Evolutionary conservation across 192 early-diverging fungal species (phyloP).

Genomic region (Entomortierella chlamydospora): DNA sequence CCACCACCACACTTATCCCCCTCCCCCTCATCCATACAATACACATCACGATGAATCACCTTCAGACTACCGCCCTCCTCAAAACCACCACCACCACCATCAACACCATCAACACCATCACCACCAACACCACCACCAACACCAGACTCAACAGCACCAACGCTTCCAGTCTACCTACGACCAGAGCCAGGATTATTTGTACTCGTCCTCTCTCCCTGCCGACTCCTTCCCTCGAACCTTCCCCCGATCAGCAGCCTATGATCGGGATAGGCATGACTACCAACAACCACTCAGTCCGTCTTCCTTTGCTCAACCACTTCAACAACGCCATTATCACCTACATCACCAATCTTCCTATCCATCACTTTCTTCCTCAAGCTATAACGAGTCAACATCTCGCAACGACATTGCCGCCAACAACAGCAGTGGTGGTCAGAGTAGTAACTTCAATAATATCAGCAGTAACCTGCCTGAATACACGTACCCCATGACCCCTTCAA

Average conservation of each 20-base stretch:
- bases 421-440: neutral
- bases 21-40: neutral
- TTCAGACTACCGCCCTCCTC: slow-evolving; percentile 1
- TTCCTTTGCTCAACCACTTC: neutral
- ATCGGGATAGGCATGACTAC: neutral
- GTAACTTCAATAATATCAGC: slow-evolving; percentile 17
- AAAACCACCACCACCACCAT: neutral
- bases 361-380: neutral
- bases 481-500: slow-evolving; percentile 21
- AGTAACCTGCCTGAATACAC: slow-evolving; percentile 35
- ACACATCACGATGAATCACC: neutral
- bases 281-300: slow-evolving; percentile 1
- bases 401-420: neutral
- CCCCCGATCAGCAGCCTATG: neutral
- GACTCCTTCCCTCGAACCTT: slow-evolving; percentile 31
- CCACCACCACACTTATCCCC: neutral
- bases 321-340: neutral
- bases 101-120: neutral
- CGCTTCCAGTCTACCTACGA: neutral
- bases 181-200: slow-evolving; percentile 3
- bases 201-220: slow-evolving; percentile 19
- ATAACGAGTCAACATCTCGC: neutral
- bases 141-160: neutral
- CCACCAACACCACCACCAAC: neutral
- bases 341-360: slow-evolving; percentile 8